Conservation (phyloP, 2,329 filamentous ascomycete species). For the Diaporthe sp. region DNA sequence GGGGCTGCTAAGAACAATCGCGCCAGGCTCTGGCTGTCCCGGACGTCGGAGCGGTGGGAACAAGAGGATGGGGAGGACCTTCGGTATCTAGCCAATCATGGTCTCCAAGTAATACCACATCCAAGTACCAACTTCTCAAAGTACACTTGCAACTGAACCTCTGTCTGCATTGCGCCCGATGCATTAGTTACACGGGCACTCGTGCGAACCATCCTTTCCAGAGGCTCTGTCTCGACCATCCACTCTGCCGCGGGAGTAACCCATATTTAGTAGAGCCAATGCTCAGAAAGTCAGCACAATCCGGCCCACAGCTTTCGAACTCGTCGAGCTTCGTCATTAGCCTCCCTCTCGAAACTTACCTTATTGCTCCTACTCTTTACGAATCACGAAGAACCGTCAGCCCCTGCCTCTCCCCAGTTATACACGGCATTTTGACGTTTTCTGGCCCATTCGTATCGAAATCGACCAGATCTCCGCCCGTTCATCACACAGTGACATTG, state of each 20-base stretch:
- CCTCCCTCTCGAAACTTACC: background rate
- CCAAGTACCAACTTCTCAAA: background rate
- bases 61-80: background rate
- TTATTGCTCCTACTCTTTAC: too few relatives aligned
- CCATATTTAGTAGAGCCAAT: background rate
- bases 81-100: background rate
- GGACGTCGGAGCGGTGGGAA: too few relatives aligned
- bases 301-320: background rate
- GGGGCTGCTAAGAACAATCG: background rate
- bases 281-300: background rate
- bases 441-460: background rate
- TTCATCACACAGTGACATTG: background rate
- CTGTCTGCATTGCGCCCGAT: background rate
- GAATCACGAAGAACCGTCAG: too few relatives aligned
- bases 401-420: too few relatives aligned
- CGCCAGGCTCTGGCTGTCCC: background rate
- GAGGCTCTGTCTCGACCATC: background rate
- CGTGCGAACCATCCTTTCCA: background rate
- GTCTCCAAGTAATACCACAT: too few relatives aligned
- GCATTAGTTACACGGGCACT: background rate
- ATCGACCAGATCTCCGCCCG: background rate
- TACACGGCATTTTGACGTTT: background rate
- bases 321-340: background rate
- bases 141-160: background rate
- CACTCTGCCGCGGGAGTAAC: background rate